Percentiles rank a stretch among this genome's conserved stretches.
Evolutionary conservation across 2,329 filamentous ascomycete genomes (phyloP).

Genomic region (Dryadomyces sulphureus): DNA sequence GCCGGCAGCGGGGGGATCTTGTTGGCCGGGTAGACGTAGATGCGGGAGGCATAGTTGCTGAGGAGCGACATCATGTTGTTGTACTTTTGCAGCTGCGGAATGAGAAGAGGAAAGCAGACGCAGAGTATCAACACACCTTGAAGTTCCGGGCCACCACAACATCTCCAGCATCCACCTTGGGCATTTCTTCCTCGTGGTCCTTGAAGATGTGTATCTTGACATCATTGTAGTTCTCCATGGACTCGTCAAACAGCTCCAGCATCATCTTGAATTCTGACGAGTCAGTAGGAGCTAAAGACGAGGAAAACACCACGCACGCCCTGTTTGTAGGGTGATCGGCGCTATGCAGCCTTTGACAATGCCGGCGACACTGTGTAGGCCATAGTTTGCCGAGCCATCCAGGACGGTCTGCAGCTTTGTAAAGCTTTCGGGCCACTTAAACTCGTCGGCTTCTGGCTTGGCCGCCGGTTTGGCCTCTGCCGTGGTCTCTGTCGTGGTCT

Average conservation of each 20-base stretch:
- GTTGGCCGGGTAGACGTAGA: slow-evolving; percentile 28
- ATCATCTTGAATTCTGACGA: slow-evolving; percentile 42
- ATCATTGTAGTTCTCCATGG: slow-evolving; percentile 27
- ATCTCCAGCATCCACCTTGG: slow-evolving; percentile 37
- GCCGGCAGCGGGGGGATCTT: slow-evolving; percentile 25
- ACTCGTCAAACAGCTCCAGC: slow-evolving; percentile 45
- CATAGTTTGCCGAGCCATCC: background rate
- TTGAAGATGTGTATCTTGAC: slow-evolving; percentile 48
- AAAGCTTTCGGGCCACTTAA: too few species aligned
- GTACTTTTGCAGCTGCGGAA: slow-evolving; percentile 26
- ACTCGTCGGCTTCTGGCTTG: background rate
- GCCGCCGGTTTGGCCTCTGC: too few species aligned
- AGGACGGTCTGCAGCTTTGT: background rate
- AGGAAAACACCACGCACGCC: background rate
- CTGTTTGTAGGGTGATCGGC: slow-evolving; percentile 20
- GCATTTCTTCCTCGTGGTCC: slow-evolving; percentile 28
- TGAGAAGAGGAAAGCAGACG: background rate
- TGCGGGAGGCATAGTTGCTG: slow-evolving; percentile 23
- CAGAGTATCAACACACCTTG: slow-evolving; percentile 27
- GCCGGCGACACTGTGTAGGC: slow-evolving; percentile 23
- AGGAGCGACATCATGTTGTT: slow-evolving; percentile 25
- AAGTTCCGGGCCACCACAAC: slow-evolving; percentile 46
- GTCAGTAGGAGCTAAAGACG: background rate
- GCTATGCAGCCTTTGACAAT: slow-evolving; percentile 51
- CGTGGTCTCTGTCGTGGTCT: background rate